Percentiles rank a stretch among this genome's conserved stretches.
Evolutionary conservation across 73 alveolate species (phyloP).

Genomic region (Blepharisma japonicum): DNA sequence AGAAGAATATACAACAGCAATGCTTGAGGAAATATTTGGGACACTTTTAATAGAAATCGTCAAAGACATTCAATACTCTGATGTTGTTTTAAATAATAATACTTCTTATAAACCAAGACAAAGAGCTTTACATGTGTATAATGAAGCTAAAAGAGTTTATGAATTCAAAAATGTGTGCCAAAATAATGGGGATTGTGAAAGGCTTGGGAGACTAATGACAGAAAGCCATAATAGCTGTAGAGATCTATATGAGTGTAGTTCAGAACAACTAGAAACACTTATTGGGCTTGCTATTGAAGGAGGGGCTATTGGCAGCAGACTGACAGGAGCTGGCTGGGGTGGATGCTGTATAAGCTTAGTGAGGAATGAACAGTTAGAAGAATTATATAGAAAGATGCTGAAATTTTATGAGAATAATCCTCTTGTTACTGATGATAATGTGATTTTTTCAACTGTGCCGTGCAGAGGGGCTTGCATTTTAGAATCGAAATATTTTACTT

Average conservation of each 20-base stretch:
- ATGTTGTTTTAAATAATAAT: slow-evolving; percentile 59
- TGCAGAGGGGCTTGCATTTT: slow-evolving; percentile 67
- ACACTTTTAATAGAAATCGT: slow-evolving; percentile 44
- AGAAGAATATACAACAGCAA: slow-evolving; percentile 48
- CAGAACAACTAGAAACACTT: slow-evolving; percentile 77
- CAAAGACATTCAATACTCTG: slow-evolving; percentile 55
- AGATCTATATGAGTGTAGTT: slow-evolving; percentile 76
- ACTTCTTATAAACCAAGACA: slow-evolving; percentile 49
- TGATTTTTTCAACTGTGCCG: slow-evolving; percentile 57
- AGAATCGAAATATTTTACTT: slow-evolving; percentile 53
- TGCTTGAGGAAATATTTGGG: slow-evolving; percentile 47
- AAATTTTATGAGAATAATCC: slow-evolving; percentile 59
- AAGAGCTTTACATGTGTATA: slow-evolving; percentile 70
- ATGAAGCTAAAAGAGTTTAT: slow-evolving; percentile 76
- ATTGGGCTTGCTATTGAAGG: slow-evolving; percentile 57
- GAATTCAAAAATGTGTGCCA: slow-evolving; percentile 55
- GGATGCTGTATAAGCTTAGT: slow-evolving; percentile 88
- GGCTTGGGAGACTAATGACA: slow-evolving; percentile 81
- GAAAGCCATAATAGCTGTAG: slow-evolving; percentile 71
- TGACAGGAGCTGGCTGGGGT: slow-evolving; percentile 97
- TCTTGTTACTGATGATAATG: slow-evolving; percentile 49
- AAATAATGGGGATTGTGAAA: slow-evolving; percentile 46
- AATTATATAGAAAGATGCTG: slow-evolving; percentile 46
- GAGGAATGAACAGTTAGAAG: slow-evolving; percentile 39
- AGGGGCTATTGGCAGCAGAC: slow-evolving; percentile 88